Percentiles rank a stretch among this genome's conserved stretches.
Evolutionary conservation across 805 yeast genomes (phyloP).

Genomic region (Zygoascus biomembranicola): DNA sequence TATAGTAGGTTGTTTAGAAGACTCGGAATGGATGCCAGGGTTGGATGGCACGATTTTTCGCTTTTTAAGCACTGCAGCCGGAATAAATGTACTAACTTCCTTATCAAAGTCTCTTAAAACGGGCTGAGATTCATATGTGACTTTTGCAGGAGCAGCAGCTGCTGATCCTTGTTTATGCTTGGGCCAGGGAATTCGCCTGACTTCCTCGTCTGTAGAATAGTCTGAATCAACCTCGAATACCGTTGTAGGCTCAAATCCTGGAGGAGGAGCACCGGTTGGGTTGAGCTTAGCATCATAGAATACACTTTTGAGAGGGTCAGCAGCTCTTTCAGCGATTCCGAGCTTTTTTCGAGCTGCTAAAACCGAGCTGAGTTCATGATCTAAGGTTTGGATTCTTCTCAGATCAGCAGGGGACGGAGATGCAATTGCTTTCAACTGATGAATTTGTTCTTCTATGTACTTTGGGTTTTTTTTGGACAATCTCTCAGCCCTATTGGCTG

Average conservation of each 20-base stretch:
- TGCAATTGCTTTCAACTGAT: constrained; percentile 19
- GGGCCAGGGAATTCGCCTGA: constrained; percentile 28
- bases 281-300: constrained; percentile 23
- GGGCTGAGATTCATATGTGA: constrained; percentile 19
- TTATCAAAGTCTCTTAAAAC: constrained; percentile 19
- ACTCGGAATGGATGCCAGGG: not conserved
- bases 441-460: constrained; percentile 12
- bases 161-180: constrained; percentile 2
- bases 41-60: not conserved
- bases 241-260: constrained; percentile 25
- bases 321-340: constrained; percentile 5
- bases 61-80: constrained; percentile 13
- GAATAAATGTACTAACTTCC: constrained; percentile 16
- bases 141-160: constrained; percentile 1
- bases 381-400: constrained; percentile 9
- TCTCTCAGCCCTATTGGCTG: constrained; percentile 19
- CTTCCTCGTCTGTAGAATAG: constrained; percentile 13
- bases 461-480: constrained; percentile 15
- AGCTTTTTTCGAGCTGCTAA: constrained; percentile 9
- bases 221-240: constrained; percentile 21
- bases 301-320: constrained; percentile 15
- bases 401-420: constrained; percentile 8
- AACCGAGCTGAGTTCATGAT: constrained; percentile 14
- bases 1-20: not conserved
- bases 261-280: constrained; percentile 21